Base-by-base conservation (phyloP, 495 filamentous ascomycete genomes). In the Coniosporium apollinis region DNA sequence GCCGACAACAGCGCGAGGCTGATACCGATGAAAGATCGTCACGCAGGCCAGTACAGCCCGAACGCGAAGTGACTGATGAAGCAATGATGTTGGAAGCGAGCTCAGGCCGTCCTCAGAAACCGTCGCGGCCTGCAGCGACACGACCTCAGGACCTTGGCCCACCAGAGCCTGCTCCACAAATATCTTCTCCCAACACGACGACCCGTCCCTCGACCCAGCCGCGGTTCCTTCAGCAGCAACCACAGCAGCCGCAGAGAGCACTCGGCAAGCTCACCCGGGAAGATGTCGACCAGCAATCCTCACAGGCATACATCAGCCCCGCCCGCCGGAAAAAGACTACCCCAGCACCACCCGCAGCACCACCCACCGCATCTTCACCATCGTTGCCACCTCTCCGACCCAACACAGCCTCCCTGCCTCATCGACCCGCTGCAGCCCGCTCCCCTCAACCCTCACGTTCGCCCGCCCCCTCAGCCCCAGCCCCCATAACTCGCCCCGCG, bases 231-330 rank as follows among this genome's bases (percentile, higher is more conserved):
- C 58, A 57, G 30, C 57, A 47, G 19, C 44, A 37, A 34, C 51
- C 52, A 49, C 45, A 44, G 17, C 50, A 51, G 5, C 73, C 77
- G 46, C 60, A 75, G 17, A 69, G 65, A 43, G 57, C 66, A 6
- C 67, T 39, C 5, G 32, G 40, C 2, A 52, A 76, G 31, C 55
- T 89, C 3, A 79, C 64, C 42, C 74, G 76, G 46, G 69, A 76
- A 51, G 67, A 69, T 2, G 66, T 77, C 13, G 86, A 94, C 53
- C 80, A 93, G 42, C 74, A 94, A 52, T 74, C 67, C 17, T 64
- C 79, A 5, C 73, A 87, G 47, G 83, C 81, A 28, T 97, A 97
- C 57, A 65, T 94, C 24, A 92, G 84, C 50, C 82, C 86, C 20
- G 84, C 85, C 2, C 67, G 89, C 34, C 68, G 85, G 44, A 81